A percentile compares a stretch with the other conserved stretches of the same genome.
Conservation (phyloP, 1,139 yeast species). For the Hemisphaericaspora xylofermentans region DNA sequence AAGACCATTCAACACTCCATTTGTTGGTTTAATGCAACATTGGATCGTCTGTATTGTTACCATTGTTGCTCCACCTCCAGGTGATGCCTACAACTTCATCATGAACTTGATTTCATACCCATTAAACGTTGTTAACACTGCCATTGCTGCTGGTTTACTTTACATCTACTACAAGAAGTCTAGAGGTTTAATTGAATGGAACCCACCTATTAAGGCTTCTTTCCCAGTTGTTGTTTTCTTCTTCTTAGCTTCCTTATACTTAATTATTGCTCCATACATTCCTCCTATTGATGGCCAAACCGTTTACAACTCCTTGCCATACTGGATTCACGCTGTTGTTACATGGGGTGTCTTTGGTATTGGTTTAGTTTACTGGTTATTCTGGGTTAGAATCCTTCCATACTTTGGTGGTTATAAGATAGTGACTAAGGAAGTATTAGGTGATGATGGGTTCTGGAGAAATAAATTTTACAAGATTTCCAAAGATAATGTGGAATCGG, state of each 20-base stretch:
- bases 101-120: slow-evolving; percentile 51
- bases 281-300: slow-evolving; percentile 69
- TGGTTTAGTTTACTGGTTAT: slow-evolving; percentile 70
- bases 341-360: slow-evolving; percentile 75
- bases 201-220: slow-evolving; percentile 72
- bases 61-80: slow-evolving; percentile 50
- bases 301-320: slow-evolving; percentile 68
- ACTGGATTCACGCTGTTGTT: slow-evolving; percentile 80
- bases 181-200: slow-evolving; percentile 61
- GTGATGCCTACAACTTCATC: slow-evolving; percentile 50
- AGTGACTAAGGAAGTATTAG: slow-evolving; percentile 58
- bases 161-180: slow-evolving; percentile 44
- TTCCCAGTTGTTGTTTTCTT: slow-evolving; percentile 64
- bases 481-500: slow-evolving; percentile 20
- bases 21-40: slow-evolving; percentile 61
- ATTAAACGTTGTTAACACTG: slow-evolving; percentile 51
- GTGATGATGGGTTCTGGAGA: slow-evolving; percentile 77
- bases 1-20: slow-evolving; percentile 45
- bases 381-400: slow-evolving; percentile 67
- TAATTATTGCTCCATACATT: slow-evolving; percentile 77
- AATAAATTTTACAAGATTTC: slow-evolving; percentile 52
- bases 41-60: slow-evolving; percentile 50
- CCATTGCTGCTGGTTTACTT: slow-evolving; percentile 43
- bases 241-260: slow-evolving; percentile 64
- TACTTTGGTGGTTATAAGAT: slow-evolving; percentile 56